Evolutionary conservation across 306 rosid species (phyloP), one percentile per base, ranked within the genome.

Genomic region (Vigna hirtella): DNA sequence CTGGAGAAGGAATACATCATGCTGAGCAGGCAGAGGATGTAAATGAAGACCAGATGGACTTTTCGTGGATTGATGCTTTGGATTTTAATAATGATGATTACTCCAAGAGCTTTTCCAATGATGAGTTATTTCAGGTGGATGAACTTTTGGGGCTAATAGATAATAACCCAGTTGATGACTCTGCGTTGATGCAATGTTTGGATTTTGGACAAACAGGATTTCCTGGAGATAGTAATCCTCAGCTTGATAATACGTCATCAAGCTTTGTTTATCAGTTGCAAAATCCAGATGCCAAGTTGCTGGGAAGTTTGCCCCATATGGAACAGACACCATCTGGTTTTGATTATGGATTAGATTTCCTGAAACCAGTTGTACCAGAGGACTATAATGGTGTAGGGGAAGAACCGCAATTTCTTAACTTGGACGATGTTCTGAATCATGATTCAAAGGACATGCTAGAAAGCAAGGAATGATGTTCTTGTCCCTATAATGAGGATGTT

Each of bases 71-170:
- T 20, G 83, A 75, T 64, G 53, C 49, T 38, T 53, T 75, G 47
- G 83, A 73, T 16, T 15, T 67, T 3, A 70, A 8, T 3, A 70
- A 8, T 13, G 79, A 22, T 47, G 79, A 92, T 47, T 79, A 30
- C 70, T 73, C 79, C 34, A 79, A 78, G 32, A 51, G 53, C 59
- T 86, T 79, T 18, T 32, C 93, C 3, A 5, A 51, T 15, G 97
- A 93, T 32, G 99, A 95, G 85, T 51, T 92, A 68, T 88, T 91
- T 56, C 87, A 86, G 43, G 91, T 83, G 47, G 92, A 91, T 17
- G 97, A 86, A 22, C 85, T 95, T 6, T 15, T 89, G 73, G 88
- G 86, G 14, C 79, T 78, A 0, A 16, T 86, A 56, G 93, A 86
- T 10, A 57, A 51, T 8, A 72, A 83, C 57, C 82, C 89, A 14